Evolutionary conservation across 1,139 yeast genomes (phyloP), one percentile per base, ranked within the genome.

Genomic region (Geotrichum klebahnii): DNA sequence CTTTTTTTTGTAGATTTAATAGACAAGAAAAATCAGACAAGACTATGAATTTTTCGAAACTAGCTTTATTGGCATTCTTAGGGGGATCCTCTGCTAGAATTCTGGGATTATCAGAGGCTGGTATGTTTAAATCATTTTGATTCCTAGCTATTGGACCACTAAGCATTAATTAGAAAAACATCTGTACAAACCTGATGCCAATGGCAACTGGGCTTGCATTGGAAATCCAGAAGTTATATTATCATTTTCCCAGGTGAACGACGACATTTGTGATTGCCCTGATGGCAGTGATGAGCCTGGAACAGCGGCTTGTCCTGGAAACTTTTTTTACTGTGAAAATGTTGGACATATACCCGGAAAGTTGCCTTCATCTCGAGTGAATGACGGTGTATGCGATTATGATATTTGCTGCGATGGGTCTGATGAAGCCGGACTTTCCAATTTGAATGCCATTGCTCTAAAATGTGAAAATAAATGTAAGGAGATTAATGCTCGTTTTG

Each of bases 251-350:
- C 86, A 82, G 61, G 77, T 92, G 58, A 90, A 92, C 63, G 97
- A 92, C 64, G 84, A 89, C 60, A 82, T 77, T 61, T 90, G 97
- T 67, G 98, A 92, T 64, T 92, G 98, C 70, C 97, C 97, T 0
- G 98, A 92, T 67, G 98, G 98, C 0, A 82, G 94, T 2, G 98
- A 92, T 67, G 98, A 92, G 65, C 97, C 97, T 0, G 97, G 97
- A 0, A 92, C 97, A 0, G 74, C 84, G 48, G 97, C 97, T 0
- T 92, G 97, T 65, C 70, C 61, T 10, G 53, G 50, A 14, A 74
- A 75, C 12, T 56, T 57, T 45, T 92, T 89, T 61, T 89, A 80
- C 66, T 92, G 98, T 68, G 77, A 70, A 22, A 94, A 94, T 61
- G 71, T 74, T 45, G 96, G 96, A 1, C 86, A 81, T 44, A 55